Base-by-base conservation (phyloP, 805 yeast genomes). In the Scheffersomyces amazonensis region DNA sequence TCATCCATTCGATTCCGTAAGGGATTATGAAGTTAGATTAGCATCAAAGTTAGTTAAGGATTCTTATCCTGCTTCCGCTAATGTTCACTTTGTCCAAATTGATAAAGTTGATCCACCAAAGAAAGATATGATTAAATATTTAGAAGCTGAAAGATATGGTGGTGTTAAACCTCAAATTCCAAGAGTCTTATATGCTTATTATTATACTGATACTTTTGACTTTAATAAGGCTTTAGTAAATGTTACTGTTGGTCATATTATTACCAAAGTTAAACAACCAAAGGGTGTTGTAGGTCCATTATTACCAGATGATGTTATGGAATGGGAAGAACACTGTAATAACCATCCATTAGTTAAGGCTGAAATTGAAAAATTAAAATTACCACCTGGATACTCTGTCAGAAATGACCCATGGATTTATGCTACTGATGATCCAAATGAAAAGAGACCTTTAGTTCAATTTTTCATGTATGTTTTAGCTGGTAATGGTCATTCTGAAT, bases 371-470 rank as follows among this genome's bases (percentile, higher is more conserved):
- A 82, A 83, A 58, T 69, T 83, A 61, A 71, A 78, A 47, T 67
- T 84, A 41, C 90, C 89, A 43, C 54, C 65, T 47, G 74, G 54
- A 56, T 75, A 58, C 64, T 56, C 58, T 24, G 81, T 82, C 34
- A 73, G 80, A 49, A 74, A 74, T 54, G 91, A 84, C 57, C 87
- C 90, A 37, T 86, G 95, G 95, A 86, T 84, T 74, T 84, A 86
- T 58, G 95, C 91, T 53, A 81, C 88, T 23, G 88, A 82, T 55
- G 81, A 79, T 50, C 64, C 76, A 34, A 63, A 72, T 42, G 86
- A 81, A 54, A 67, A 58, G 31, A 75, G 81, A 60, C 75, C 80
- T n/a, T 66, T 80, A 67, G 68, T 80, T 46, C 89, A 83, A 65
- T 80, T 81, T 59, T 82, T 80, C 69, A 80, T 83, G 80, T 86